phyloP scores from a whole-genome alignment of 371 early-diverging fungal species.

The Mortierella sp. region DNA sequence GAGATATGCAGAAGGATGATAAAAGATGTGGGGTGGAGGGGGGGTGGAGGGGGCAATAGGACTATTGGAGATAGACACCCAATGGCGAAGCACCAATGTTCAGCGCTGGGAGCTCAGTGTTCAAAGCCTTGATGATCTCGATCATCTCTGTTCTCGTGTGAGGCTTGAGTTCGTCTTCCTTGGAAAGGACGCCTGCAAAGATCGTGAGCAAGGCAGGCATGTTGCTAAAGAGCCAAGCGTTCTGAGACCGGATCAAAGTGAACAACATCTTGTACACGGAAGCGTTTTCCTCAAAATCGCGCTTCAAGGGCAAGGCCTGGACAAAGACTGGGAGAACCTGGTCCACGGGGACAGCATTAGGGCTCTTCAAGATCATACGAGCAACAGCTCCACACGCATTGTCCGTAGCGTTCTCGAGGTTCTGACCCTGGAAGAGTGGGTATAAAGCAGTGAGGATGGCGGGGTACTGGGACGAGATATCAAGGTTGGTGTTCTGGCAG shows the following conservation, averaged over 20 bases:
- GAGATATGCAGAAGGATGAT: no score
- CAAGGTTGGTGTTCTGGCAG: slow-evolving; percentile 70
- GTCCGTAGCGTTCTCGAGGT: slow-evolving; percentile 77
- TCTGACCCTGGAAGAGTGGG: slow-evolving; percentile 75
- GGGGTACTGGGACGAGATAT: slow-evolving; percentile 78
- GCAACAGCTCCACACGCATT: slow-evolving; percentile 92
- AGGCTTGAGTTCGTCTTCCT: slow-evolving; percentile 68
- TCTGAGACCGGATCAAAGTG: slow-evolving; percentile 68
- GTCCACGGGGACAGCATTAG: slow-evolving; percentile 76
- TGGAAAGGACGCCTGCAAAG: slow-evolving; percentile 34
- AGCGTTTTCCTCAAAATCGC: slow-evolving; percentile 84
- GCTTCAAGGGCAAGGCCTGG: slow-evolving; percentile 77
- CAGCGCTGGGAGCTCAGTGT: slow-evolving; percentile 43
- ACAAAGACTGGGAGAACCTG: slow-evolving; percentile 77
- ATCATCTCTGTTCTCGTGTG: slow-evolving; percentile 65
- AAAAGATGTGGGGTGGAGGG: no score
- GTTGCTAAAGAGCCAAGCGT: slow-evolving; percentile 59
- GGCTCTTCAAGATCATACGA: slow-evolving; percentile 78
- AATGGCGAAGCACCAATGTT: slow-evolving; percentile 34
- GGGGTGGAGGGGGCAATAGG: not conserved
- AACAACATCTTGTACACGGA: slow-evolving; percentile 81
- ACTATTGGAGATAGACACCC: slow-evolving; percentile 30
- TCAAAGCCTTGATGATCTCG: slow-evolving; percentile 60
- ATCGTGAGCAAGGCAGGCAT: slow-evolving; percentile 24
- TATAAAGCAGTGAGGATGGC: slow-evolving; percentile 76